Conservation (phyloP, 371 early-diverging fungal species). For the Coemansia sp. region DNA sequence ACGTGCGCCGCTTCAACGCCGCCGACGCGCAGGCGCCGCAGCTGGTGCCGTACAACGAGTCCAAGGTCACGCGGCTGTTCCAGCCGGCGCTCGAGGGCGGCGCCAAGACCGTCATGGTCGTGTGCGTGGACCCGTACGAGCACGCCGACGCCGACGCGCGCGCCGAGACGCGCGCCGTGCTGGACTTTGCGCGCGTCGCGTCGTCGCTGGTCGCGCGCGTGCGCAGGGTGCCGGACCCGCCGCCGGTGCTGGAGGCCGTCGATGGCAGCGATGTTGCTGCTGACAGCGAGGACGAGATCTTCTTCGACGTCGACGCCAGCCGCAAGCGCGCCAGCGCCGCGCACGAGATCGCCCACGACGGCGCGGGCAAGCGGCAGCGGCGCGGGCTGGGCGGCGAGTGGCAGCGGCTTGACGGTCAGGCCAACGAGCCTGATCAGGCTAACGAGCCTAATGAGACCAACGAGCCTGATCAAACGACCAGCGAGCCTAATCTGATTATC, state of each 20-base stretch:
- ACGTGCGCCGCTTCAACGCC: slow-evolving; percentile 60
- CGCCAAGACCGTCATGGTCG: slow-evolving; percentile 68
- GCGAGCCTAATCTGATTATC: too few relatives aligned
- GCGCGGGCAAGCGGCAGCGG: slow-evolving; percentile 25
- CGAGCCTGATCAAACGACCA: too few relatives aligned
- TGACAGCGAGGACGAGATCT: slow-evolving; percentile 33
- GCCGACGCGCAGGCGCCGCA: slow-evolving; percentile 33
- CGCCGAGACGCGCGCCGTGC: slow-evolving; percentile 39
- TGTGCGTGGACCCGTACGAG: slow-evolving; percentile 70
- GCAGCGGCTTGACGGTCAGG: slow-evolving; percentile 10
- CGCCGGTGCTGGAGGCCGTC: neutral
- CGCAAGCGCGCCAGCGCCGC: slow-evolving; percentile 18
- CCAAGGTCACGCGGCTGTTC: slow-evolving; percentile 70
- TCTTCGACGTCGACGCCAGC: slow-evolving; percentile 23
- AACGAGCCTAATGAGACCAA: too few relatives aligned
- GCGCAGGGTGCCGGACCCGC: slow-evolving; percentile 28
- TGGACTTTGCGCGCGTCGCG: slow-evolving; percentile 71
- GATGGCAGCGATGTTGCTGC: neutral
- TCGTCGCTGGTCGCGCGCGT: slow-evolving; percentile 55
- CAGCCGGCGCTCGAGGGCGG: slow-evolving; percentile 69
- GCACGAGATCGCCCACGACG: slow-evolving; percentile 8
- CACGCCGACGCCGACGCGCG: slow-evolving; percentile 6
- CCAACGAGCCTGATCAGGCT: too few relatives aligned
- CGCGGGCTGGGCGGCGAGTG: slow-evolving; percentile 29
- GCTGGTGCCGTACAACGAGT: slow-evolving; percentile 69